phyloP scores from a whole-genome alignment of 75 land plant species.

The Cryptomeria japonica region DNA sequence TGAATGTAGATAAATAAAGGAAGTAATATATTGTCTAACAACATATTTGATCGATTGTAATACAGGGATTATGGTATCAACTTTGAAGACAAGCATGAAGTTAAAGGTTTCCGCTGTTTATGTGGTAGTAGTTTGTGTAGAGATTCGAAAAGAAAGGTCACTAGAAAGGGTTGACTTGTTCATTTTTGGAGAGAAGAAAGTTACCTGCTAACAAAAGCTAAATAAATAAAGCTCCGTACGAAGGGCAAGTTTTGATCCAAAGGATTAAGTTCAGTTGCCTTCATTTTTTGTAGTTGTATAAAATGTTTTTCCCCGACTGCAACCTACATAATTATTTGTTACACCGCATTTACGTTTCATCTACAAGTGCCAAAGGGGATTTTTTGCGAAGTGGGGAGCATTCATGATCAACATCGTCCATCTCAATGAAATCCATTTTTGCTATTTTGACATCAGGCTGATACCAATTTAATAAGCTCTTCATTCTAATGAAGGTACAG shows the following conservation, averaged over 20 bases:
- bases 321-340: background rate
- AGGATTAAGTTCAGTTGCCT: background rate
- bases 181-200: background rate
- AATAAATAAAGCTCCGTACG: background rate
- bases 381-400: background rate
- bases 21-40: background rate
- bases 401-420: background rate
- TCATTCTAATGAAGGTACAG: background rate
- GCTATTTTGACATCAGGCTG: background rate
- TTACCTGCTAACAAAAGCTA: background rate
- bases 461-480: background rate
- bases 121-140: constrained; percentile 4
- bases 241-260: background rate
- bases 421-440: background rate
- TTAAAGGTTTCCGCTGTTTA: constrained; percentile 11
- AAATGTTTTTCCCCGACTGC: background rate
- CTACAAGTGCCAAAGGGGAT: background rate
- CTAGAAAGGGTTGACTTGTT: background rate
- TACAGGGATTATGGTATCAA: constrained; percentile 15
- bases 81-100: constrained; percentile 10
- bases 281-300: too few relatives aligned
- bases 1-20: background rate
- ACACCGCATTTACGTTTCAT: background rate
- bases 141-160: background rate
- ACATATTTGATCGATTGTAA: background rate